These are phyloP conservation scores for Fusarium nodosum DNA, from an alignment of 2,329 filamentous ascomycete genomes.

Conservation along the genomic window DNA sequence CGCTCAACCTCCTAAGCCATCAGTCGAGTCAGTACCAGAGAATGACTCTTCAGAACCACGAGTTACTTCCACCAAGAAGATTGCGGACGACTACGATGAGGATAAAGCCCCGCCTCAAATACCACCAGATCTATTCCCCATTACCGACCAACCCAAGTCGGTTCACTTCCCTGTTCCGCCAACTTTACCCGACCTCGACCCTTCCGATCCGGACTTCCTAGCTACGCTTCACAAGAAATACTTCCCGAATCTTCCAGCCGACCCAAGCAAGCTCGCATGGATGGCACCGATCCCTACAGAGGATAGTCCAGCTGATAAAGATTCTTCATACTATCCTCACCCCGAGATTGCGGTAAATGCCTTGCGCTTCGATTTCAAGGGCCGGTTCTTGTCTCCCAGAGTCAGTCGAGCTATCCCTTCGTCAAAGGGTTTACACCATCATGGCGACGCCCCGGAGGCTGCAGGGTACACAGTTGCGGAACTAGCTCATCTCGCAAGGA, in stretches of 20 bases:
- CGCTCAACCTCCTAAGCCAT: conserved; percentile 5
- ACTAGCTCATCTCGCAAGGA: conserved; percentile 83
- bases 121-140: conserved; percentile 59
- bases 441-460: conserved; percentile 90
- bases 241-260: conserved; percentile 88
- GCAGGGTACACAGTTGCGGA: conserved; percentile 95
- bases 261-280: conserved; percentile 90
- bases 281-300: conserved; percentile 80
- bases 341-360: conserved; percentile 80
- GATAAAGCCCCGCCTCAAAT: conserved; percentile 59
- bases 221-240: conserved; percentile 89
- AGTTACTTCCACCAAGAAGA: conserved; percentile 45
- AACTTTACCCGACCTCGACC: conserved; percentile 80
- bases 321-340: conserved; percentile 85
- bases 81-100: conserved; percentile 57
- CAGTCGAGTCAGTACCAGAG: conserved; percentile 4
- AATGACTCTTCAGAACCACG: background rate
- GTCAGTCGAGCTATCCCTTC: conserved; percentile 80
- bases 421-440: conserved; percentile 89
- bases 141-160: conserved; percentile 57
- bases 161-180: conserved; percentile 74
- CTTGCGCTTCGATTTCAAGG: conserved; percentile 90
- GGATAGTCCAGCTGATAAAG: conserved; percentile 73
- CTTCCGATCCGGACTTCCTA: conserved; percentile 85
- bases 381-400: conserved; percentile 82